These are phyloP conservation scores for Botrytis fabae DNA, from an alignment of 2,329 filamentous ascomycete genomes.

Conservation along the genomic window DNA sequence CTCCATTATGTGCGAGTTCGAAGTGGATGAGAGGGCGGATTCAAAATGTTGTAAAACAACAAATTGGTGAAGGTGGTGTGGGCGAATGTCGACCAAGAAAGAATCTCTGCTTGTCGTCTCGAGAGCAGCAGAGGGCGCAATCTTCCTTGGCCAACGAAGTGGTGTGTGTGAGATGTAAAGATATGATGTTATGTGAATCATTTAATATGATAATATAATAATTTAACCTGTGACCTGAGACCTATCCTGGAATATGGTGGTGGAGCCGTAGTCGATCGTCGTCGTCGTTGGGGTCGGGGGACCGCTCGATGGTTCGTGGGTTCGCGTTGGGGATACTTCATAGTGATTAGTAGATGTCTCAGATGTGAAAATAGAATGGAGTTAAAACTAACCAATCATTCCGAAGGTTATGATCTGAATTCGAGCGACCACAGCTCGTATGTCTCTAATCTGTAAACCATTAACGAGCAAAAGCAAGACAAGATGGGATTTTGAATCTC, in stretches of 20 bases:
- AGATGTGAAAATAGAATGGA: not conserved
- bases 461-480: slow-evolving; percentile 15
- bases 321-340: not conserved
- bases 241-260: slow-evolving; percentile 20
- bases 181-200: not conserved
- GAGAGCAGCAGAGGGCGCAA: slow-evolving; percentile 21
- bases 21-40: not conserved
- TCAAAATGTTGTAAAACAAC: slow-evolving; percentile 1
- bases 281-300: not conserved
- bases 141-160: slow-evolving; percentile 12
- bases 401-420: not conserved
- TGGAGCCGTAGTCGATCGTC: not conserved
- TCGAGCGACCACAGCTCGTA: slow-evolving; percentile 17
- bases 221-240: slow-evolving; percentile 18
- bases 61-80: slow-evolving; percentile 4
- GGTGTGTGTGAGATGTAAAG: not conserved
- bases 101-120: slow-evolving; percentile 19
- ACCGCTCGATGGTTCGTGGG: not conserved
- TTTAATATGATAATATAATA: not conserved
- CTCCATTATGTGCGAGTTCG: slow-evolving; percentile 8
- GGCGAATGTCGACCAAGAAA: slow-evolving; percentile 10
- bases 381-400: not conserved
- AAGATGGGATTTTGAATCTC: not conserved
- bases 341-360: not conserved
- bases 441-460: slow-evolving; percentile 22